Evolutionary conservation across 129 eudicot genomes (phyloP), one percentile per base, ranked within the genome.

Genomic region (Artemisia annua): DNA sequence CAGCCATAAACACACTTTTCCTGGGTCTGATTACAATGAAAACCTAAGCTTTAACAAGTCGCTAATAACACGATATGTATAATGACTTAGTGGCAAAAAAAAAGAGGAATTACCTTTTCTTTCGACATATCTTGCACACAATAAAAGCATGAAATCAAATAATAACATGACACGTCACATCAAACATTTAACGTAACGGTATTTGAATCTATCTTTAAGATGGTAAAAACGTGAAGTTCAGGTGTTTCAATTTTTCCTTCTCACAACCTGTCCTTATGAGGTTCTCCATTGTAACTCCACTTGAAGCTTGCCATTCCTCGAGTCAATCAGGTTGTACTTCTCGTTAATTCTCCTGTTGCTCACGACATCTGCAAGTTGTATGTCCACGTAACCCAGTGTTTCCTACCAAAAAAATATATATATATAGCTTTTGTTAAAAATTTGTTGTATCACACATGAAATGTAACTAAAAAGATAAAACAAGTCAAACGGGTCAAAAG

Each of bases 211-310:
- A 52, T 77, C 71, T 24, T 30, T 77, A 48, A 49, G 69, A 69
- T 51, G 22, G 3, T 57, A 59, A 7, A 62, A 69, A 32, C 71
- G 35, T 50, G 49, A 69, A 51, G 16, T 35, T 14, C 62, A 59
- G 18, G 18, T 70, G 48, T 60, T 70, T 51, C 62, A n/a, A 63
- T 63, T 26, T 50, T 62, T 50, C 9, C n/a, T 60, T 15, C n/a
- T 15, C 48, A 70, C 11, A 13, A 4, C 55, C 28, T 5, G 22
- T 22, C 16, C 7, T 52, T 30, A 28, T 12, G 82, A 75, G 58
- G 96, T 82, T 72, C 95, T 84, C 96, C 98, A 92, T 56, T 92
- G 96, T 87, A 92, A 48, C 85, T 89, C 96, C 64, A 92, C 86
- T 84, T 89, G 96, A 89, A 92, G 81, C 66, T 82, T 73, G 57